Base-by-base conservation (phyloP, 108 stramenopile genomes). In the Tribonema minus region DNA sequence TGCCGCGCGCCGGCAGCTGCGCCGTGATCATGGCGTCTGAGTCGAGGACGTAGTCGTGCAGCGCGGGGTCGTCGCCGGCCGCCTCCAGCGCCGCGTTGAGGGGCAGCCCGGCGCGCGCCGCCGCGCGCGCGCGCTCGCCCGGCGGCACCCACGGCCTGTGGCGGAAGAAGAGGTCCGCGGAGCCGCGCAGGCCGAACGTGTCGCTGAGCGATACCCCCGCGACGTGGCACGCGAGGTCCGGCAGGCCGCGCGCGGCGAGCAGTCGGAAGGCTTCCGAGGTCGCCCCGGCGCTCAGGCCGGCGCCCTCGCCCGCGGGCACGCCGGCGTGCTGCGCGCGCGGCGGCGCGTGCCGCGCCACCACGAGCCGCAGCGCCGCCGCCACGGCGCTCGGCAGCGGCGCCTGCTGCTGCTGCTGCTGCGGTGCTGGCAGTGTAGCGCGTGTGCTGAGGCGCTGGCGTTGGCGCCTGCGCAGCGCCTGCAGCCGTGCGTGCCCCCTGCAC, bases 241-340 rank as follows among this genome's bases (percentile, higher is more conserved):
- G 65, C 27, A 67, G 66, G 1, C 75, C 75, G 23, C 37, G 37
- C 15, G 46, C 64, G 25, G 32, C 31, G 0, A 76, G 65, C 36
- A 67, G 46, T 23, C 66, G 64, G 41, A 59, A 76, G 37, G 28
- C 65, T 39, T 37, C 36, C 37, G 38, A 59, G 28, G 75, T 67
- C 15, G 75, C 75, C 2, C 75, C 75, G 1, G 75, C 75, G 25
- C 66, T 64, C n/a, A 76, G 58, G 27, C 75, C 75, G 54, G 75
- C 54, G 3, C 75, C 75, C 2, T 76, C 75, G n/a, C 75, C 75
- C n/a, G 46, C 62, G 29, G 75, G 58, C 29, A 59, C 66, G 0
- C 65, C 64, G 46, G 64, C 61, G 0, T 62, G 75, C 25, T 54
- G 75, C 33, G 58, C 12, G n/a, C 65, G 65, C 5, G 75, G 75